These are phyloP conservation scores for Wickerhamiella hasegawae DNA, from an alignment of 805 yeast genomes.

Conservation along the genomic window DNA sequence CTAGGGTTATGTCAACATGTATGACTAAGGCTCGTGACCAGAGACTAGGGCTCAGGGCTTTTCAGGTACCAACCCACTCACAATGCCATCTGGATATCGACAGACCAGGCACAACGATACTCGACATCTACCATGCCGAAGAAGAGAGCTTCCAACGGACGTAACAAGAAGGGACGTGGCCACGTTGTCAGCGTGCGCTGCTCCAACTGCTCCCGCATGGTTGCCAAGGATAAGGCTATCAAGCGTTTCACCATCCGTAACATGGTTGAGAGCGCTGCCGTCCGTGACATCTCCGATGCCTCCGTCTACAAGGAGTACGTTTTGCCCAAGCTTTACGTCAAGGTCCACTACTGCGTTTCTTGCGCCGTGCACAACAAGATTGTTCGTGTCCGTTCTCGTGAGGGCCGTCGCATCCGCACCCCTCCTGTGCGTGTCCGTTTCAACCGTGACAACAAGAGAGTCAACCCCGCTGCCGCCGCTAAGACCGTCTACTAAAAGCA, in stretches of 20 bases:
- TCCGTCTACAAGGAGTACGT: constrained; percentile 99
- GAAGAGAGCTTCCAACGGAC: constrained; percentile 99
- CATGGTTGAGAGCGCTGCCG: constrained; percentile 99
- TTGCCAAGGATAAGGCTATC: constrained; percentile 99
- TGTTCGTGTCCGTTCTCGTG: constrained; percentile 99
- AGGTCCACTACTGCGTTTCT: constrained; percentile 99
- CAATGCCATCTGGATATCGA: neutral
- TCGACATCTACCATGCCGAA: constrained; percentile 59
- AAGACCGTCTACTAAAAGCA: constrained; percentile 1
- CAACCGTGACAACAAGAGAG: constrained; percentile 83
- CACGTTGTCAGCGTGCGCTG: constrained; percentile 99
- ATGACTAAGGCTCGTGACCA: no score
- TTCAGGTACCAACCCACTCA: no score
- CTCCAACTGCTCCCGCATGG: constrained; percentile 98
- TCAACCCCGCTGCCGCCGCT: constrained; percentile 82
- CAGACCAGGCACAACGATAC: neutral
- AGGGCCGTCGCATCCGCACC: constrained; percentile 96
- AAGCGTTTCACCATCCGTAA: constrained; percentile 99
- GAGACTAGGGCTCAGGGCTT: neutral
- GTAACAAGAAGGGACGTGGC: constrained; percentile 99
- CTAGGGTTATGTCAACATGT: no score
- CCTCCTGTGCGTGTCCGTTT: constrained; percentile 99
- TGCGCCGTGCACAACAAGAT: constrained; percentile 99
- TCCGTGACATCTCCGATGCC: constrained; percentile 99
- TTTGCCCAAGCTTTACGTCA: constrained; percentile 98